These are phyloP conservation scores for Allomyces arbusculus DNA, from an alignment of 192 early-diverging fungal species.

Conservation along the genomic window DNA sequence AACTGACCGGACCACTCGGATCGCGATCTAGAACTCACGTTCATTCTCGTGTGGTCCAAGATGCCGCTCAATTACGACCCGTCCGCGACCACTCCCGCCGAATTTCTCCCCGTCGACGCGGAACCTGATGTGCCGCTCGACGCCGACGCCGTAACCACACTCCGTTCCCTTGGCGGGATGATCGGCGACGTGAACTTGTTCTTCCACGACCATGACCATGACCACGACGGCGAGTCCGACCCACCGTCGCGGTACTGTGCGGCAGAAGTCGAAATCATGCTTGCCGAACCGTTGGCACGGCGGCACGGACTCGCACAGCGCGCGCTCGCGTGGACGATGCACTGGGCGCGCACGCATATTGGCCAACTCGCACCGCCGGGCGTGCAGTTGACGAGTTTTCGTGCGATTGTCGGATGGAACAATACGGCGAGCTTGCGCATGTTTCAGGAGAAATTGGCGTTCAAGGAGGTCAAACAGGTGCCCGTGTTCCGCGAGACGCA, in stretches of 20 bases:
- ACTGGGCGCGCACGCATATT: neutral
- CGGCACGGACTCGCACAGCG: neutral
- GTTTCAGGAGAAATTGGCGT: neutral
- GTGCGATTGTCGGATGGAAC: neutral
- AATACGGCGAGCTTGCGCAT: neutral
- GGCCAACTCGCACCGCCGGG: neutral
- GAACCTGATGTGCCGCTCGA: conserved; percentile 4
- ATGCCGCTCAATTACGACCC: neutral
- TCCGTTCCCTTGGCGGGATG: conserved; percentile 32
- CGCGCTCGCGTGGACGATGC: neutral
- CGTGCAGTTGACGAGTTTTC: neutral
- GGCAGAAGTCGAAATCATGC: conserved; percentile 88
- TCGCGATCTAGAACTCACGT: conserved; percentile 4
- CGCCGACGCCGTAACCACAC: neutral
- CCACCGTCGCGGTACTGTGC: neutral
- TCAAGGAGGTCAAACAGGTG: neutral
- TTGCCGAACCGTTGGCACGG: conserved; percentile 32
- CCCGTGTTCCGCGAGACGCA: neutral
- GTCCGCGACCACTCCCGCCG: neutral
- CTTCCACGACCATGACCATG: conserved; percentile 60
- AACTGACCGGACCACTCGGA: too few species aligned
- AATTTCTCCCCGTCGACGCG: neutral
- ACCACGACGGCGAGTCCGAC: conserved; percentile 6
- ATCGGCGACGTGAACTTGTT: conserved; percentile 91
- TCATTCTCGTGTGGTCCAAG: conserved; percentile 13